Base-by-base conservation (phyloP, 169 alveolate genomes). In the Eimeria necatrix region DNA sequence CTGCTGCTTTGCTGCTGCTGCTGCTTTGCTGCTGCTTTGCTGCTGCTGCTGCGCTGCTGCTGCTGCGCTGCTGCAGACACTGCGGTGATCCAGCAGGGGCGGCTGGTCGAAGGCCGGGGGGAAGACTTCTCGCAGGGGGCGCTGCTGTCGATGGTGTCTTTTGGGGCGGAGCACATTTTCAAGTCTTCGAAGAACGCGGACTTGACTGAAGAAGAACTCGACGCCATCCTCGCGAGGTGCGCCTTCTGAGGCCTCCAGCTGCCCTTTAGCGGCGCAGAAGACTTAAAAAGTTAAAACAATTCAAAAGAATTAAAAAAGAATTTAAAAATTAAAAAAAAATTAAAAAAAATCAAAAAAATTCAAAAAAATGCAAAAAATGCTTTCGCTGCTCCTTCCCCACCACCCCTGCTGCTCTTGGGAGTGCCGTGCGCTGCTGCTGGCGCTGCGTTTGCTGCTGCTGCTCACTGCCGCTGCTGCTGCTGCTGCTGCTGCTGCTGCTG, bases 71-170 rank as follows among this genome's bases (percentile, higher is more conserved):
- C n/a, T 24, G 48, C 70, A 80, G 99, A 99, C 95, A 97, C 99
- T n/a, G 98, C 99, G 48, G 98, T 99, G 73, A 99, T 99, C 22
- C 99, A 99, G 95, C 98, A 98, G 89, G 99, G 99, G 14, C 98
- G 99, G 91, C 95, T 99, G 92, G 96, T 89, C 83, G 96, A 73
- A 73, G 61, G 46, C 3, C 96, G 88, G 41, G 84, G 60, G 74
- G 81, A 60, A 49, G 71, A 91, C 12, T 32, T 92, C 32, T 61
- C 85, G 51, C 52, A 83, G 78, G 81, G 64, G n/a, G 97, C 96
- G 73, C 96, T 96, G 68, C 87, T 96, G 73, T 93, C 86, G 70
- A 96, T 96, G 98, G 97, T 96, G n/a, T 97, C 96, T 59, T 96
- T 95, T 74, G 98, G 98, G 16, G 98, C 98, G 4, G 97, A 96